A percentile compares a stretch with the other conserved stretches of the same genome.
Conservation (phyloP, 192 early-diverging fungal species). For the Dissophora globulifera region DNA sequence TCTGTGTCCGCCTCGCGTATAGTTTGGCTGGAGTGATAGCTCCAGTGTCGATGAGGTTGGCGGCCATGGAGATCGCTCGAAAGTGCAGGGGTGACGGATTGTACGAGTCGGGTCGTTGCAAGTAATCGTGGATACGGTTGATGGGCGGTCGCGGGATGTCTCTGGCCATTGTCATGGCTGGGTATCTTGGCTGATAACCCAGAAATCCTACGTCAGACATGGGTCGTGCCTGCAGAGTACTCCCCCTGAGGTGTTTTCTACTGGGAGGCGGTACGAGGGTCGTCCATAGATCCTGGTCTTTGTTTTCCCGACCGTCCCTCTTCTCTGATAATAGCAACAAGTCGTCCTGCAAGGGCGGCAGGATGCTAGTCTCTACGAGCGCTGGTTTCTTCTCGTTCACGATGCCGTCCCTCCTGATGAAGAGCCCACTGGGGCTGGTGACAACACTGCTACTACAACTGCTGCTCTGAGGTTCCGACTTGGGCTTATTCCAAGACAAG, state of each 20-base stretch:
- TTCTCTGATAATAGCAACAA: slow-evolving; percentile 2
- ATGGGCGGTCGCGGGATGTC: slow-evolving; percentile 49
- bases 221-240: slow-evolving; percentile 8
- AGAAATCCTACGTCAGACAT: slow-evolving; percentile 34
- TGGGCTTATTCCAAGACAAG: slow-evolving; percentile 34
- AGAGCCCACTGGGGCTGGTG: slow-evolving; percentile 42
- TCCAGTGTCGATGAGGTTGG: slow-evolving; percentile 45
- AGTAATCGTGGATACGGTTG: slow-evolving; percentile 36
- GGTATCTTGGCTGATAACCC: slow-evolving; percentile 17
- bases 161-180: slow-evolving; percentile 24
- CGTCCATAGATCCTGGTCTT: slow-evolving; percentile 19
- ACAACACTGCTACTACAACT: slow-evolving; percentile 20
- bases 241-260: slow-evolving; percentile 1
- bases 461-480: slow-evolving; percentile 2
- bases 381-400: slow-evolving; percentile 47
- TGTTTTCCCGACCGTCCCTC: neutral
- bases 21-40: slow-evolving; percentile 48
- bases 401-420: slow-evolving; percentile 36
- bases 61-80: slow-evolving; percentile 46
- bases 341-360: slow-evolving; percentile 7
- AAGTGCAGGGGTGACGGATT: slow-evolving; percentile 44
- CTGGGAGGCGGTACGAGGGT: slow-evolving; percentile 10
- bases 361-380: slow-evolving; percentile 34
- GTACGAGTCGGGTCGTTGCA: slow-evolving; percentile 38
- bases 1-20: slow-evolving; percentile 43